Percentiles rank a stretch among this genome's conserved stretches.
Conservation (phyloP, 257 asterid species). For the Paulownia fortunei region DNA sequence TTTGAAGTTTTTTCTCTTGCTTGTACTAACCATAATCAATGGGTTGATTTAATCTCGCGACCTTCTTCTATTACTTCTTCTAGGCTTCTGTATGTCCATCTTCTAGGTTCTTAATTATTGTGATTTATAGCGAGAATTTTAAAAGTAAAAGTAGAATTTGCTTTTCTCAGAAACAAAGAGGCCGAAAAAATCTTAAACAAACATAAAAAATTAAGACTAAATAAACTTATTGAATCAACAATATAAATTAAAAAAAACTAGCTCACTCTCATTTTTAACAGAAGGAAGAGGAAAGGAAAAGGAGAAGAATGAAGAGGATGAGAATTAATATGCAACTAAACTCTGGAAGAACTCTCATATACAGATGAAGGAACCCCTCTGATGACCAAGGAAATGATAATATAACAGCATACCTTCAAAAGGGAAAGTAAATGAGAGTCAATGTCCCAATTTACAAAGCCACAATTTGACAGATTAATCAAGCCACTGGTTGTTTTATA, state of each 20-base stretch:
- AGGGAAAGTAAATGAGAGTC: constrained; percentile 82
- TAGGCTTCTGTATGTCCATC: background rate
- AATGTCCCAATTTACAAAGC: constrained; percentile 65
- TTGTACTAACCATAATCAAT: background rate
- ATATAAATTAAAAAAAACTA: background rate
- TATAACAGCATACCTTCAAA: constrained; percentile 68
- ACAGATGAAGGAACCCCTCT: background rate
- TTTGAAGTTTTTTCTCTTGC: background rate
- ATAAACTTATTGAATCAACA: constrained; percentile 1
- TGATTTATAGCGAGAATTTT: background rate
- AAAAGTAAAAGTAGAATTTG: background rate
- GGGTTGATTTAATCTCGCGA: background rate
- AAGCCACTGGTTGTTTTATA: constrained; percentile 76
- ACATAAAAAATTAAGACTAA: too few species aligned
- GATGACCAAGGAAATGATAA: background rate
- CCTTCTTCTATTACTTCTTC: background rate
- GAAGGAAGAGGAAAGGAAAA: constrained; percentile 4
- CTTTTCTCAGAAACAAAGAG: background rate
- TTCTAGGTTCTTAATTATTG: background rate
- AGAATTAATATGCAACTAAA: constrained; percentile 7
- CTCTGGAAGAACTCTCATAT: background rate
- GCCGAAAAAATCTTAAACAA: background rate
- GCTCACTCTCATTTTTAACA: background rate
- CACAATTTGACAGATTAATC: constrained; percentile 70
- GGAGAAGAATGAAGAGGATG: constrained; percentile 12